Base-by-base conservation (phyloP, 306 rosid species). In the Mucuna pruriens region DNA sequence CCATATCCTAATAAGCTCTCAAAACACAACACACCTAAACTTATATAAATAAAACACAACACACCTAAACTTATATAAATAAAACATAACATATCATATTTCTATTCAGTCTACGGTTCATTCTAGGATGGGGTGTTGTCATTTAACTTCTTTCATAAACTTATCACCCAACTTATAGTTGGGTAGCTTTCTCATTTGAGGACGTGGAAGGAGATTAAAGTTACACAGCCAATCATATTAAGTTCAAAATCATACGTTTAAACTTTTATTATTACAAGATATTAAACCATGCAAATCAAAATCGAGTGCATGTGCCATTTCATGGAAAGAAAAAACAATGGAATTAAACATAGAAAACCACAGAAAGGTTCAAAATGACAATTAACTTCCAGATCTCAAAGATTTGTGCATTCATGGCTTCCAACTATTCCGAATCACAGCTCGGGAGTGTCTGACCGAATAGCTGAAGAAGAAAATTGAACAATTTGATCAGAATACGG, bases 361-460 rank as follows among this genome's bases (percentile, higher is more conserved):
- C 54, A 45, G n/a, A 36, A 58, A 34, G 48, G 72, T 66, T 74
- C 77, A 55, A 79, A 46, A 80, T 40, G 46, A 49, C 45, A 80
- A 77, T 29, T 31, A 71, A 69, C 72, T 33, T 74, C 10, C 46
- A 52, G 68, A 74, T 76, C 17, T 67, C 36, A 52, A 71, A 60
- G 64, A 73, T 36, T 74, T 60, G 12, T 13, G 55, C 52, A n/a
- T 26, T 46, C 22, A 57, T 19, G 26, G 69, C 77, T 75, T 71
- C 83, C 75, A 12, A 2, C 65, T 20, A 57, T 46, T 52, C 29
- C 13, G 34, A 64, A 78, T 91, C 87, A 88, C 4, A n/a, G 64
- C 16, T 69, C 89, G 7, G 86, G 49, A 19, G 83, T 76, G 79
- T 90, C 97, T 7, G 92, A 75, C 11, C 97, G 90, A 64, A 85